These are phyloP conservation scores for Leccinum pachyderme DNA, from an alignment of 1,284 basidiomycete species.

Conservation along the genomic window DNA sequence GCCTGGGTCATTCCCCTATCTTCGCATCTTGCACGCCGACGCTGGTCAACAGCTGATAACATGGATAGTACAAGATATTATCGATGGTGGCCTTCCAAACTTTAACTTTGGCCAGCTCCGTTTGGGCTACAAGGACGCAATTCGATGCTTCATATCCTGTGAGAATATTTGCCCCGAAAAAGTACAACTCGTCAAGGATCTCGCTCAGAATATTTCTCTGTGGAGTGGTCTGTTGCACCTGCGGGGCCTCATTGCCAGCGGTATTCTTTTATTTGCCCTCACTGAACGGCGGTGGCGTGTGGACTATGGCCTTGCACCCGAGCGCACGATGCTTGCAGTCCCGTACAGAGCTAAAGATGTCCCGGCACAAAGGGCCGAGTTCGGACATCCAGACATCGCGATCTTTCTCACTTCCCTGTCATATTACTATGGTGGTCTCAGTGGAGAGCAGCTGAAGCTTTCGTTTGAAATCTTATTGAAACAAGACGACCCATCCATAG, in stretches of 20 bases:
- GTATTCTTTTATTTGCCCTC: slow-evolving; percentile 42
- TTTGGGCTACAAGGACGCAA: slow-evolving; percentile 14
- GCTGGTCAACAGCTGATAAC: slow-evolving; percentile 22
- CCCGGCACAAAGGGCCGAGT: slow-evolving; percentile 48
- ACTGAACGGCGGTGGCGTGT: slow-evolving; percentile 48
- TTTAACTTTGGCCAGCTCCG: slow-evolving; percentile 21
- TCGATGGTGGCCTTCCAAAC: slow-evolving; percentile 21
- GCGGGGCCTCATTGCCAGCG: slow-evolving; percentile 43
- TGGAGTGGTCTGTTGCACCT: slow-evolving; percentile 42
- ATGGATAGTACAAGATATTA: slow-evolving; percentile 8
- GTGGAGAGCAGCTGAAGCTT: slow-evolving; percentile 36
- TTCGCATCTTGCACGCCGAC: slow-evolving; percentile 31
- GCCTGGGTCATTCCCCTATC: slow-evolving; percentile 26
- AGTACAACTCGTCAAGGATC: slow-evolving; percentile 12
- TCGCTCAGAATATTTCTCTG: slow-evolving; percentile 12
- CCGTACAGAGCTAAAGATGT: slow-evolving; percentile 55
- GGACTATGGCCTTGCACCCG: slow-evolving; percentile 47
- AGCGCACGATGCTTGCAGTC: slow-evolving; percentile 48
- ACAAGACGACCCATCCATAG: slow-evolving; percentile 42
- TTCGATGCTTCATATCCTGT: slow-evolving; percentile 24
- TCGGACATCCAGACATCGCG: slow-evolving; percentile 53
- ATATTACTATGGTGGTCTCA: slow-evolving; percentile 52
- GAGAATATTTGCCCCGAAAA: slow-evolving; percentile 17
- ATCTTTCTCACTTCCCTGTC: slow-evolving; percentile 48
- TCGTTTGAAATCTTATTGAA: slow-evolving; percentile 43